phyloP scores from a whole-genome alignment of 257 asterid genomes.

The Linderniella brevidens region DNA sequence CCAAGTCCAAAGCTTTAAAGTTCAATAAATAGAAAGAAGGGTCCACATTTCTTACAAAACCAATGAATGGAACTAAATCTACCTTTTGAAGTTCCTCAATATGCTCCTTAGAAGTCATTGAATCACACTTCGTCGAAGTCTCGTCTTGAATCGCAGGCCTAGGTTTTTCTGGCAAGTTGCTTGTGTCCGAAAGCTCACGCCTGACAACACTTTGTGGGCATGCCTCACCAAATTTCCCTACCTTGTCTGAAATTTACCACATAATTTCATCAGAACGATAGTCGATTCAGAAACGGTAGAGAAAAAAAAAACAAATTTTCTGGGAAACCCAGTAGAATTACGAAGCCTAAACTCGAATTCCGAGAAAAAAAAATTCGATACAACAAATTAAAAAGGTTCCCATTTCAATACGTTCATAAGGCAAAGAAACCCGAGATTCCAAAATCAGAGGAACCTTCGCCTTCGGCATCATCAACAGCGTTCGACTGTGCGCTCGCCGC shows the following conservation, averaged over 20 bases:
- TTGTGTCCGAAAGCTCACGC: slow-evolving; percentile 40
- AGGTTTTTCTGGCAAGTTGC: slow-evolving; percentile 35
- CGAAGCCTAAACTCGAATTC: too few relatives aligned
- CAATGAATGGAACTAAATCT: background rate
- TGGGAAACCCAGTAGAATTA: too few relatives aligned
- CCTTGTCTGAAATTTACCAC: slow-evolving; percentile 5
- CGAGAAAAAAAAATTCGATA: too few relatives aligned
- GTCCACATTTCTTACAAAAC: background rate
- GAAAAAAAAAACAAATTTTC: too few relatives aligned
- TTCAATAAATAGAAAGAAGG: slow-evolving; percentile 1
- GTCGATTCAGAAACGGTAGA: too few relatives aligned
- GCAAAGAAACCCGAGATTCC: slow-evolving; percentile 13
- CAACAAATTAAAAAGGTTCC: too few relatives aligned
- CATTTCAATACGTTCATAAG: background rate
- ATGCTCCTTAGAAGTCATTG: slow-evolving; percentile 16
- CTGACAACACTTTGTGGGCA: slow-evolving; percentile 17
- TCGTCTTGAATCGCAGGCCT: slow-evolving; percentile 14
- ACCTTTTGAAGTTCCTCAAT: slow-evolving; percentile 42
- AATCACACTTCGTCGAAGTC: slow-evolving; percentile 12
- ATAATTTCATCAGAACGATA: slow-evolving; percentile 1
- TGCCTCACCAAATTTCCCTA: slow-evolving; percentile 12
- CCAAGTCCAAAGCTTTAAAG: slow-evolving; percentile 7
- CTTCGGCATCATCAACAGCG: slow-evolving; percentile 12
- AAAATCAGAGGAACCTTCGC: slow-evolving; percentile 15
- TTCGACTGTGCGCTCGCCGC: too few relatives aligned